Base-by-base conservation (phyloP, 108 stramenopile species). In the Skeletonema tropicum region DNA sequence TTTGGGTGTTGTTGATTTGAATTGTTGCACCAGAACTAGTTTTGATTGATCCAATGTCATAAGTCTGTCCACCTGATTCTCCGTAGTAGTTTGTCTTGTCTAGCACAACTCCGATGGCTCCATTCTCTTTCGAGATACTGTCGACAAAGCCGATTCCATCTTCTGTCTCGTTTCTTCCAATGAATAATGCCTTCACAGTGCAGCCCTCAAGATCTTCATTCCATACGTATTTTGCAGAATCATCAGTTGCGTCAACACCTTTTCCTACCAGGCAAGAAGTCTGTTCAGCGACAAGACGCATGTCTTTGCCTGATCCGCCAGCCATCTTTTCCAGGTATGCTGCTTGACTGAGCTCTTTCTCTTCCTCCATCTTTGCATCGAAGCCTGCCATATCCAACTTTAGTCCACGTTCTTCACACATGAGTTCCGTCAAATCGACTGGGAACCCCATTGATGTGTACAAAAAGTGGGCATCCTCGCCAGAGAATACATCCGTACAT, bases 371-470 rank as follows among this genome's bases (percentile, higher is more conserved):
- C 71, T 89, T 90, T 21, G 76, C 85, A 41, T 97, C 87, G 81
- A 97, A 99, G 32, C 94, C 97, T 30, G 83, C 94, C 55, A 72
- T 80, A 79, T 99, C 98, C 26, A 99, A 82, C 19, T 85, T 92
- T 72, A 99, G 66, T n/a, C 96, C 97, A 57, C 80, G 73, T 79
- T 99, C 99, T 85, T 97, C 99, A 17, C 97, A 97, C 99, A 99
- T 99, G 83, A 98, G 94, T 75, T 97, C 89, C 6, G 98, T 98
- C 80, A 99, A 87, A 77, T 99, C 99, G 23, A 97, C 73, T 8
- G 99, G 99, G 79, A 99, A 99, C 74, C 99, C 99, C 97, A 98
- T 97, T 60, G 96, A 87, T 10, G 93, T 86, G 91, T 98, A 99
- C 73, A 99, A 88, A 61, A 94, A 88, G 88, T 95, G 94, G 32